Base-by-base conservation (phyloP, 148 eudicot species). In the Chenopodium album region DNA sequence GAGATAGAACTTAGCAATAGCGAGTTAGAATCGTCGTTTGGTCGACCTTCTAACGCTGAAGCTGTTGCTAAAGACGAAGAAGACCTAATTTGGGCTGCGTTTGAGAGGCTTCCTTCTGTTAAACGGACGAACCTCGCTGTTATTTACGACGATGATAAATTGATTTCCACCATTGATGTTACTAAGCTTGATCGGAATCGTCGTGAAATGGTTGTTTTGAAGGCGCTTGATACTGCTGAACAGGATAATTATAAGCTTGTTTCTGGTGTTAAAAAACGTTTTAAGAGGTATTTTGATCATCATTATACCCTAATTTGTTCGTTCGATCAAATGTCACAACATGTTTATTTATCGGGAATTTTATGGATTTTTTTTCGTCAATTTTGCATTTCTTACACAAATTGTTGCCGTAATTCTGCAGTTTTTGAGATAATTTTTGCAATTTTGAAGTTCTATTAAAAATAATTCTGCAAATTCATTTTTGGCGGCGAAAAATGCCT, bases 231-330 rank as follows among this genome's bases (percentile, higher is more conserved):
- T 37, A 95, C 98, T 7, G 64, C 89, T 3, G 98, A 92, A 31
- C 98, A 93, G 84, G 98, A 95, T 78, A 92, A 95, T 77, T 90
- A 56, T 75, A 88, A 86, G 56, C 94, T 95, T 46, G 89, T 95
- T 59, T 80, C 93, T n/a, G 94, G 91, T 62, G 84, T 95, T 69
- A 95, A 93, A 80, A 92, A 91, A 3, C 94, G 98, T 14, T 91
- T 95, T 75, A 80, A 85, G 32, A 88, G 88, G 98, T 93, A 87
- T 72, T 50, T 6, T 52, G 23, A 1, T 31, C 3, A 0, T 50
- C 9, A 13, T 3, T 4, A 29, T 11, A 22, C 0, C 28, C 62
- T 29, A 7, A 3, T 34, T 41, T 48, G 29, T 23, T 11, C 3
- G 4, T 23, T 48, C 2, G 34, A 26, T 17, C 0, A 23, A 13